Percentiles rank a stretch among this genome's conserved stretches.
These are phyloP conservation scores for Gossypium turneri DNA, from an alignment of 345 rosid species.

Conservation along the genomic window DNA sequence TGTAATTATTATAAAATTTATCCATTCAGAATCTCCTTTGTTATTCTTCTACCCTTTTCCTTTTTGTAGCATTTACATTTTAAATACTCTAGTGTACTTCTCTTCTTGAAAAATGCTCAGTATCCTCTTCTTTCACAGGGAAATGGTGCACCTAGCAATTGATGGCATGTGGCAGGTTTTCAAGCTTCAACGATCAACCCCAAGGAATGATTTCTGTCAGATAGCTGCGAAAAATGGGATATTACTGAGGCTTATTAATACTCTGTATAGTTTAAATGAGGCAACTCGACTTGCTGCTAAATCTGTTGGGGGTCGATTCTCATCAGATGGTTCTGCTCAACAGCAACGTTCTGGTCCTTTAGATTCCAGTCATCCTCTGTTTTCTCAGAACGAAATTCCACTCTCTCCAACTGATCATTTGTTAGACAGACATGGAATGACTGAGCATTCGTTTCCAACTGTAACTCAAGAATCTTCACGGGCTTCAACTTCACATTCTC, in stretches of 20 bases:
- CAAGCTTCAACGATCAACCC: slow-evolving; percentile 90
- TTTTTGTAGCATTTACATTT: background rate
- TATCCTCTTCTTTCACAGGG: slow-evolving; percentile 57
- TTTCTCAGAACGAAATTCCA: slow-evolving; percentile 54
- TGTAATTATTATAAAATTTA: background rate
- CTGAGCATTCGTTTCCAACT: slow-evolving; percentile 38
- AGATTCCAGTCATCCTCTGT: slow-evolving; percentile 58
- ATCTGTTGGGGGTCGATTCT: slow-evolving; percentile 54
- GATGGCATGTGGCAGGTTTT: slow-evolving; percentile 99
- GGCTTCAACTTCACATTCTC: slow-evolving; percentile 71
- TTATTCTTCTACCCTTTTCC: slow-evolving; percentile 1
- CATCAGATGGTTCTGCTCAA: slow-evolving; percentile 58
- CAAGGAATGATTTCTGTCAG: slow-evolving; percentile 90
- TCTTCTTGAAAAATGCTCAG: slow-evolving; percentile 25
- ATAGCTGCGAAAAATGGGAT: slow-evolving; percentile 95
- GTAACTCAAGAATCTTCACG: slow-evolving; percentile 57
- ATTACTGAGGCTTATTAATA: slow-evolving; percentile 78
- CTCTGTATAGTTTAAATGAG: slow-evolving; percentile 95
- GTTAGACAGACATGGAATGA: slow-evolving; percentile 62
- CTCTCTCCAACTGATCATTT: slow-evolving; percentile 51
- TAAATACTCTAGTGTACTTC: background rate
- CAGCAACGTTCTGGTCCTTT: slow-evolving; percentile 72
- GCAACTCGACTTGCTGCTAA: slow-evolving; percentile 76
- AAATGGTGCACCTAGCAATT: slow-evolving; percentile 98
- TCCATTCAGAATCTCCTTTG: background rate